Conservation (phyloP, 1,284 basidiomycete genomes). For the Heimioporus punctisporus region DNA sequence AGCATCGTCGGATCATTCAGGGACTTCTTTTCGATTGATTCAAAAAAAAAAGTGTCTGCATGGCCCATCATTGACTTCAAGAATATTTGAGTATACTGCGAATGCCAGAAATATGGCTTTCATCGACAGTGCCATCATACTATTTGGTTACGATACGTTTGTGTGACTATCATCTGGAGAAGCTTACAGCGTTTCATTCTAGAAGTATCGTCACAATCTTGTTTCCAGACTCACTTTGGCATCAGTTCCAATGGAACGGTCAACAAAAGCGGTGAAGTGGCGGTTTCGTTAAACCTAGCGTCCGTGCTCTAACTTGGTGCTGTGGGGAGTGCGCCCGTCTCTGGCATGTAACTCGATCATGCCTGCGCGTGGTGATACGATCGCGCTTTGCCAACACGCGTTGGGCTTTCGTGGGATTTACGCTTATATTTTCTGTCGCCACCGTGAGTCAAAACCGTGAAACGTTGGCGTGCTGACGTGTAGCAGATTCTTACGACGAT, state of each 20-base stretch:
- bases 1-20: not conserved
- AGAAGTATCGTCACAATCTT: conserved; percentile 63
- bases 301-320: conserved; percentile 81
- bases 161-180: no score
- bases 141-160: conserved; percentile 79
- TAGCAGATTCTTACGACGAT: conserved; percentile 59
- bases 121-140: conserved; percentile 77
- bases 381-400: no score
- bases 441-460: conserved; percentile 45
- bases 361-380: no score
- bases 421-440: conserved; percentile 63
- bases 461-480: not conserved
- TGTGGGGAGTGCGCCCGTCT: conserved; percentile 62
- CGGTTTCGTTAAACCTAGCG: conserved; percentile 67
- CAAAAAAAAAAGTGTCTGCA: not conserved
- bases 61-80: conserved; percentile 36
- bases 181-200: no score
- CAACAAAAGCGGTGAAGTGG: conserved; percentile 39
- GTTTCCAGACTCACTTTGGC: conserved; percentile 67
- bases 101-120: conserved; percentile 55
- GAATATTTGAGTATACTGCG: conserved; percentile 65
- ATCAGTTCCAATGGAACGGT: conserved; percentile 41
- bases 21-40: not conserved
- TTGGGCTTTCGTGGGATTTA: conserved; percentile 57
- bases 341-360: conserved; percentile 41